Conservation (phyloP, 768 basidiomycete genomes). For the Termitomyces sp. region DNA sequence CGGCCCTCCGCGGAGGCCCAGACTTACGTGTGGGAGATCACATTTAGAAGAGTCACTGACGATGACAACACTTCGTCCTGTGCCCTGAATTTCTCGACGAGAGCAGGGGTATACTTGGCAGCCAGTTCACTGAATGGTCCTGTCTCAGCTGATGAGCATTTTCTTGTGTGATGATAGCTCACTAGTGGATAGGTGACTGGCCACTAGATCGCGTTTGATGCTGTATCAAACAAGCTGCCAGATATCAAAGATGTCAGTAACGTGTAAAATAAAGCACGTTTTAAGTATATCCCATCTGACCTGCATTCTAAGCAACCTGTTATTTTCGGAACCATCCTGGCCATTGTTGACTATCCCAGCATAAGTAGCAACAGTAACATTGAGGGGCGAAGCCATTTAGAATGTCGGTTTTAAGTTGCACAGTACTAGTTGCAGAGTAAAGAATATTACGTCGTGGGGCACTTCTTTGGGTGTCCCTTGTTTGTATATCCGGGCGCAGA, state of each 20-base stretch:
- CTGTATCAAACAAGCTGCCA: conserved; percentile 26
- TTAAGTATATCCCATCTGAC: conserved; percentile 2
- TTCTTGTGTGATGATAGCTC: not conserved
- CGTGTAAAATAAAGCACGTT: not conserved
- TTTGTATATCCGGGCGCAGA: not conserved
- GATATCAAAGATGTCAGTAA: not conserved
- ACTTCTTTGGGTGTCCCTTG: not conserved
- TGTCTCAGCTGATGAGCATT: not conserved
- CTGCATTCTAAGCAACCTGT: conserved; percentile 18
- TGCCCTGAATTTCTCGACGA: conserved; percentile 26
- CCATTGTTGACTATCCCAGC: conserved; percentile 12
- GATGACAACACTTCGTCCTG: conserved; percentile 19
- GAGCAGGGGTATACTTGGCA: conserved; percentile 32
- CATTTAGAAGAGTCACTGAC: conserved; percentile 28
- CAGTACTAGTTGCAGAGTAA: too few species aligned
- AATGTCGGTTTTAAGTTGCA: not conserved
- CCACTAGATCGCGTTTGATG: conserved; percentile 13
- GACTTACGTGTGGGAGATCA: conserved; percentile 30
- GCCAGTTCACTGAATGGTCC: conserved; percentile 26
- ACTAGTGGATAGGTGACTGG: conserved; percentile 19
- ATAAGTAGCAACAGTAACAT: conserved; percentile 13
- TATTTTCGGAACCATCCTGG: conserved; percentile 4
- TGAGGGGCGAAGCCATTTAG: conserved; percentile 8
- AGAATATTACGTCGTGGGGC: not conserved
- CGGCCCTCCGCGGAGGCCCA: not conserved